Evolutionary conservation across 163 green algal species (phyloP).

Genomic region (Prototheca stagnorum): DNA sequence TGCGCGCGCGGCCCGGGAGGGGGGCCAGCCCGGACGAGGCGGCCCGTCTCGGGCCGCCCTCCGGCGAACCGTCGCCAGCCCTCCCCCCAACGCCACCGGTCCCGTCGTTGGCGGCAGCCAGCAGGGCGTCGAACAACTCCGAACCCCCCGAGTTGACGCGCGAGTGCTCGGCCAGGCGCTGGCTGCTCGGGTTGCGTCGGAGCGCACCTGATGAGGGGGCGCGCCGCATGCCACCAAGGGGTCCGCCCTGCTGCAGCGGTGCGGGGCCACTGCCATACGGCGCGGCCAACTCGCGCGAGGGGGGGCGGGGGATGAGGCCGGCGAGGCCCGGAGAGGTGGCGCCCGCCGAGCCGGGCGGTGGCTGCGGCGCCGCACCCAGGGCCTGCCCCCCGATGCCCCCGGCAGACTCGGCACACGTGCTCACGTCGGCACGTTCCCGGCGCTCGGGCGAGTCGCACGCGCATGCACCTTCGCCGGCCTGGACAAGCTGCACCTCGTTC

Average conservation of each 20-base stretch:
- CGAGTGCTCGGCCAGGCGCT: too few species aligned
- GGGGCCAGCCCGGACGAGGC: too few species aligned
- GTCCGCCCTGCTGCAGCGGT: too few species aligned
- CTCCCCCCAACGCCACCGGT: constrained; percentile 13
- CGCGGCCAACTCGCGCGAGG: too few species aligned
- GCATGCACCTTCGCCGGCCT: constrained; percentile 44
- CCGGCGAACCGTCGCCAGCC: constrained; percentile 2
- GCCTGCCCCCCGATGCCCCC: background rate
- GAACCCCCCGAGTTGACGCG: too few species aligned
- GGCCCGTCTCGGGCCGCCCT: background rate
- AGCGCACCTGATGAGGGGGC: too few species aligned
- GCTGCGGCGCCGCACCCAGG: constrained; percentile 3
- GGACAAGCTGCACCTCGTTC: constrained; percentile 51
- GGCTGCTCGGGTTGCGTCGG: too few species aligned
- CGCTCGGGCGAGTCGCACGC: constrained; percentile 26
- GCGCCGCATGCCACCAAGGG: too few species aligned
- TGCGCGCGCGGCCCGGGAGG: constrained; percentile 10
- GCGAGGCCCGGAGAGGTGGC: too few species aligned
- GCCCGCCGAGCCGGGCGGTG: constrained; percentile 3
- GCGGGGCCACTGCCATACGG: too few species aligned
- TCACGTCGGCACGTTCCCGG: constrained; percentile 13
- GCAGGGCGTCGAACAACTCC: constrained; percentile 52
- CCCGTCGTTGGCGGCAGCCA: constrained; percentile 45
- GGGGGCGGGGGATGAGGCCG: too few species aligned
- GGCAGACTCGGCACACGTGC: constrained; percentile 4